Evolutionary conservation across 495 filamentous ascomycete species (phyloP), one percentile per base, ranked within the genome.

Genomic region (Oidiodendron maius): DNA sequence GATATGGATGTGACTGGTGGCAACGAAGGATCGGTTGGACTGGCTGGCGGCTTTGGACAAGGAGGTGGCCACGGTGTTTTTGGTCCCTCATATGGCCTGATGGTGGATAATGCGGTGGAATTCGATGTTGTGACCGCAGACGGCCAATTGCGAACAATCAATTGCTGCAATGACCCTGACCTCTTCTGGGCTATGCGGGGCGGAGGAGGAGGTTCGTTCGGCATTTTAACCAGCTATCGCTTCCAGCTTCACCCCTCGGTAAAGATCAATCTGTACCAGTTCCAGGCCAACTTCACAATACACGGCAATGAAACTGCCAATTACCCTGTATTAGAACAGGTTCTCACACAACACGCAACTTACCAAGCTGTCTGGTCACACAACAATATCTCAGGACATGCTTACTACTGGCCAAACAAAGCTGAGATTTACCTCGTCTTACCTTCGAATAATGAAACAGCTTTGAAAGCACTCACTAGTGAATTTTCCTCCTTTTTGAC

Each of bases 181-280:
- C 56, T 86, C 3, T 85, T 80, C 60, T 85, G 79, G 81, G 83
- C 83, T 12, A 66, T 84, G 24, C 69, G 73, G 21, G 82, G 81
- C 1, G 67, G 71, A 52, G 60, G 71, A 18, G 50, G 50, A 61
- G 40, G 48, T 9, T 54, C 16, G 61, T 58, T 5, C 52, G 13
- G 25, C 16, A 38, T 51, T 18, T 28, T 51, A 26, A 43, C 40
- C 21, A 44, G 36, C 21, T 43, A 36, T 17, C 13, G 26, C 3
- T 24, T 51, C 16, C 23, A 51, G 26, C 16, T 44, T 23, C 38
- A 51, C 23, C 48, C 40, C 17, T 25, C 35, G 0, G 17, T 40
- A 25, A 32, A 39, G 11, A 57, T 63, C 40, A 28, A 60, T 23
- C 41, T 44, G 9, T 59, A 61, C 48, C 41, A 42, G 12, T 59